Base-by-base conservation (phyloP, 768 basidiomycete genomes). In the Auricularia sp. region DNA sequence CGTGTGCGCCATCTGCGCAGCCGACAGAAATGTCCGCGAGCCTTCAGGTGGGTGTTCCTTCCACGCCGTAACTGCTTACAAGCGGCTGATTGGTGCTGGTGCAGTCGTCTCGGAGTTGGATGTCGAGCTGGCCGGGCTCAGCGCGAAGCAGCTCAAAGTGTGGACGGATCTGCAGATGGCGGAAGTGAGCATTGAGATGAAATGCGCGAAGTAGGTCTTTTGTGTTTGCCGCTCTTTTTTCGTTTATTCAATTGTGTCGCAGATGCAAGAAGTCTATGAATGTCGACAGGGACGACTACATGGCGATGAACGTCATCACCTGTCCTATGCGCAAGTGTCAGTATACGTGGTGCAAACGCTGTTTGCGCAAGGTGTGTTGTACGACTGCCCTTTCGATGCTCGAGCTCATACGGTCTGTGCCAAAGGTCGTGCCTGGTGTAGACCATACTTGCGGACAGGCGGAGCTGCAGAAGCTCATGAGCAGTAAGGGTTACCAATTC, bases 321-420 rank as follows among this genome's bases (percentile, higher is more conserved):
- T 88, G 87, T 66, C 85, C 84, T 3, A 70, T 81, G 37, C 74
- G 71, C 0, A 71, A 73, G n/a, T 88, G 86, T 64, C 69, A 72
- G 0, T 73, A 83, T 67, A 74, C 76, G 5, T 88, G 86, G 87
- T 88, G 86, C 73, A 87, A 83, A 72, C 71, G 73, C 33, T 88
- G 86, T 72, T 80, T 79, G 35, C 81, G 83, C 64, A 64, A 71
- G 13, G 71, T 82, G 51, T 72, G 67, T 66, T 6, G 8, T 1
- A 34, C 6, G 18, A 24, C 24, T 54, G 29, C n/a, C 29, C 10
- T 54, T n/a, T 8, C 29, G 11, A 18, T 7, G 8, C 54, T 18
- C 18, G 54, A n/a, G 18, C 54, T 54, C 7, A 42, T 42, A 14
- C 39, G 13, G 39, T 18, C 6, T 54, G n/a, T 54, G 54, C n/a